Percentiles rank a stretch among this genome's conserved stretches.
Conservation (phyloP, 768 basidiomycete genomes). For the Tylopilus cervinicoccineus region DNA sequence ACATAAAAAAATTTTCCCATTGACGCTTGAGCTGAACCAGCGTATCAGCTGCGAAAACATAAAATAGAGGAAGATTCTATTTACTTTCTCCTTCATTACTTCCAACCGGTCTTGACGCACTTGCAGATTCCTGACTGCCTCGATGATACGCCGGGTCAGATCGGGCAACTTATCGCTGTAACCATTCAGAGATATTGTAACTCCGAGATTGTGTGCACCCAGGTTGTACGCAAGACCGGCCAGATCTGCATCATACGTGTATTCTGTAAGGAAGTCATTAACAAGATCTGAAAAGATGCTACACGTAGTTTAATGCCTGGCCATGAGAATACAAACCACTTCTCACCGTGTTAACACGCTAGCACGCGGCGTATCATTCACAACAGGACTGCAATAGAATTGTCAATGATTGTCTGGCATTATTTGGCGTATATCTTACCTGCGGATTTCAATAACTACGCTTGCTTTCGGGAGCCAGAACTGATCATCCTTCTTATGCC, state of each 20-base stretch:
- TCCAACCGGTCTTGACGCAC: slow-evolving; percentile 69
- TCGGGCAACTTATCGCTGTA: slow-evolving; percentile 90
- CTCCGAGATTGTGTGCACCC: slow-evolving; percentile 55
- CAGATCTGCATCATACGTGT: slow-evolving; percentile 87
- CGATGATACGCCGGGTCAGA: slow-evolving; percentile 67
- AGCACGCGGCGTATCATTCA: slow-evolving; percentile 60
- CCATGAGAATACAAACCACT: background rate
- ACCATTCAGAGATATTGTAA: slow-evolving; percentile 68
- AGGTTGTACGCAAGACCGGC: slow-evolving; percentile 82
- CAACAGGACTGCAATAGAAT: slow-evolving; percentile 43
- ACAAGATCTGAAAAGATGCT: slow-evolving; percentile 85
- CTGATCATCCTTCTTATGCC: slow-evolving; percentile 96
- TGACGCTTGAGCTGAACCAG: slow-evolving; percentile 59
- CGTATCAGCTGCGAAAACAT: background rate
- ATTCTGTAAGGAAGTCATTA: slow-evolving; percentile 85
- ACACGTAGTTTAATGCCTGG: background rate
- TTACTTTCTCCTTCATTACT: slow-evolving; percentile 82
- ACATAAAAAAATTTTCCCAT: slow-evolving; percentile 85
- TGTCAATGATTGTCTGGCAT: background rate
- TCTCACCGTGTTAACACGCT: slow-evolving; percentile 69
- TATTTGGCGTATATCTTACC: slow-evolving; percentile 35
- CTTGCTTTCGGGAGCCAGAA: slow-evolving; percentile 95
- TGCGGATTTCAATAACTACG: slow-evolving; percentile 70
- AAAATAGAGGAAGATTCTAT: slow-evolving; percentile 10
- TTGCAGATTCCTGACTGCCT: slow-evolving; percentile 58